Base-by-base conservation (phyloP, 2,329 filamentous ascomycete genomes). In the Aspergillus transmontanensis region DNA sequence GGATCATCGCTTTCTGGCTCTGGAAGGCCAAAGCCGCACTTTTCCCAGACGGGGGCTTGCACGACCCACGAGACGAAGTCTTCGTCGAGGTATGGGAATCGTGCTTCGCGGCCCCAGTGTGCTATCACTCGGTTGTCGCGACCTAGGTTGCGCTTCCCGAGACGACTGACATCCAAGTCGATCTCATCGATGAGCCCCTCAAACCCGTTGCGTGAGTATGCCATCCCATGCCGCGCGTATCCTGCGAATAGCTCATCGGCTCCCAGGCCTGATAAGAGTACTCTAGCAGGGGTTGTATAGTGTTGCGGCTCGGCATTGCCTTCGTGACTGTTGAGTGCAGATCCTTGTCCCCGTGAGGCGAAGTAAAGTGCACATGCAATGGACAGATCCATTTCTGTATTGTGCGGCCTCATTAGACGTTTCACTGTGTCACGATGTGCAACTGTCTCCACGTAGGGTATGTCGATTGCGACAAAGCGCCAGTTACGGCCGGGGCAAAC, bases 341-440 rank as follows among this genome's bases (percentile, higher is more conserved):
- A 68, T 0, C 90, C 92, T 57, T 80, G 76, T 0, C 93, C 94
- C 45, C 93, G 86, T 0, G 94, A 89, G 6, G 95, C 93, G 80
- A 99, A 99, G 77, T 97, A 98, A n/a, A 99, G 83, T 0, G 95
- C 95, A 70, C 87, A 90, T 0, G 92, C 91, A 70, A 99, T 99
- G 4, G 95, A 99, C 0, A 99, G 83, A 72, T 99, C 95, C 95
- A 99, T 99, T 78, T 99, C 95, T 0, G 95, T 99, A 69, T 97
- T 94, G 78, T 99, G 95, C 0, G 95, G 95, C 69, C 90, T 85
- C 76, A 99, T 97, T 21, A 99, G 82, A 2, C 87, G 84, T 43
- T 94, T 85, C 23, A 99, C 86, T 30, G 84, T 84, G 3, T 84
- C 72, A 65, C 92, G 87, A 71, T 96, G 91, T 2, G 84, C 82